Evolutionary conservation across 139 green algal genomes (phyloP), one percentile per base, ranked within the genome.

Genomic region (Edaphochlamys debaryana): DNA sequence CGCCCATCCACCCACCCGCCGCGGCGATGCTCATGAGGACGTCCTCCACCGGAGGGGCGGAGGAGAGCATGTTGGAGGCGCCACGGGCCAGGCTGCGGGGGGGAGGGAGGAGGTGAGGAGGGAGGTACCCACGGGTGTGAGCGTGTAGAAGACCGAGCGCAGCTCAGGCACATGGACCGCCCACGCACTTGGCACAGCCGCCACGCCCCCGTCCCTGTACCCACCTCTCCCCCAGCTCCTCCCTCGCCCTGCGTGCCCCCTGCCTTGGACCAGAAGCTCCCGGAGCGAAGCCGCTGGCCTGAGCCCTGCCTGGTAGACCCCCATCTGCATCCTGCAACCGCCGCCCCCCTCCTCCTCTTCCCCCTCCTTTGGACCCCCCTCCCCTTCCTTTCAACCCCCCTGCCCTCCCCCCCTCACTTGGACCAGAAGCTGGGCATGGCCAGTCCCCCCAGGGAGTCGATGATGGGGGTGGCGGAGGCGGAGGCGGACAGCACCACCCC

Each of bases 21-120:
- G 62, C 76, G 13, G 76, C 76, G n/a, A 72, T 27, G 63, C 6
- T 72, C 2, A n/a, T 29, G n/a, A 82, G 58, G 36, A 86, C 8
- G 8, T 88, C 75, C 25, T 85, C 76, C 34, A 67, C 68, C 0
- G 80, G 76, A 29, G 80, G 83, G 9, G 36, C 52, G 3, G 34
- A 58, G 34, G 79, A 37, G 7, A 79, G 67, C 45, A 79, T 67
- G 50, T 52, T 54, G 30, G 67, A 74, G 34, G 63, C 63, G 63
- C 63, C 77, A 25, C 45, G 62, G 34, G 77, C 77, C 42, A 73
- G 45, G 62, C 73, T 80, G 73, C 7, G 38, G 29, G n/a, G 48
- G 70, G 41, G 29, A 11, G 41, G 67, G 23, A 38, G 6, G 20
- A 34, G 38, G 40, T 0, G 34, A 0, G 20, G 25, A 20, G 64